Conservation (phyloP, 768 basidiomycete species). For the Collybiopsis luxurians region DNA sequence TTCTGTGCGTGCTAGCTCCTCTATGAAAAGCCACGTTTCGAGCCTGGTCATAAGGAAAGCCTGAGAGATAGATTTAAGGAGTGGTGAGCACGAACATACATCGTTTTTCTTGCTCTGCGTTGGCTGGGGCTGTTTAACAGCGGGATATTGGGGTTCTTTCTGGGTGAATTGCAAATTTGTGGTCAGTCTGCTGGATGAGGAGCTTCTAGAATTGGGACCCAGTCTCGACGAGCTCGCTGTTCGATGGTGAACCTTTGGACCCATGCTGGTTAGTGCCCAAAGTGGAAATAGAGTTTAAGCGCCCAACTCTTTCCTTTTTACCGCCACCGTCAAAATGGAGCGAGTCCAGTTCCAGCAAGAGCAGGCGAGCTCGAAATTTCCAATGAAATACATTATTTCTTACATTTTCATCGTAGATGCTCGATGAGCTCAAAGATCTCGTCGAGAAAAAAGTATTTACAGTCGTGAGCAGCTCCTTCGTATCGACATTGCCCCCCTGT, state of each 20-base stretch:
- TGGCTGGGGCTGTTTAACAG: slow-evolving; percentile 29
- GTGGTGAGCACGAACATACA: slow-evolving; percentile 31
- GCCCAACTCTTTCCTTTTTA: slow-evolving; percentile 13
- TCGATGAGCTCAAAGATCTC: slow-evolving; percentile 92
- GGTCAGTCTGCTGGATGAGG: slow-evolving; percentile 58
- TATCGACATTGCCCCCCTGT: neutral
- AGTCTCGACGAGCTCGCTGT: slow-evolving; percentile 42
- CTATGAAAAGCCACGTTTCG: slow-evolving; percentile 24
- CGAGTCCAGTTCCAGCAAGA: slow-evolving; percentile 93
- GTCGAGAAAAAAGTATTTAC: slow-evolving; percentile 84
- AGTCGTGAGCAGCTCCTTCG: slow-evolving; percentile 44
- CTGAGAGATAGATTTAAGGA: slow-evolving; percentile 11
- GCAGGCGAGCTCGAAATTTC: slow-evolving; percentile 47
- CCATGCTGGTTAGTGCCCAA: neutral
- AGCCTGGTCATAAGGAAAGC: slow-evolving; percentile 24
- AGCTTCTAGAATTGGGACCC: slow-evolving; percentile 63
- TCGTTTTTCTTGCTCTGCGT: slow-evolving; percentile 58
- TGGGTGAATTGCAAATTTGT: slow-evolving; percentile 68
- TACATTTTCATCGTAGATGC: slow-evolving; percentile 54
- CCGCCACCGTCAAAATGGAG: slow-evolving; percentile 60
- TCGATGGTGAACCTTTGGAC: slow-evolving; percentile 51
- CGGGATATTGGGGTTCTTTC: slow-evolving; percentile 43
- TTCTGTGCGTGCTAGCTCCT: slow-evolving; percentile 33
- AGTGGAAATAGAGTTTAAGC: neutral
- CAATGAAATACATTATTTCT: neutral